Base-by-base conservation (phyloP, 1,139 yeast species). In the Barnettozyma hawaiiensis region DNA sequence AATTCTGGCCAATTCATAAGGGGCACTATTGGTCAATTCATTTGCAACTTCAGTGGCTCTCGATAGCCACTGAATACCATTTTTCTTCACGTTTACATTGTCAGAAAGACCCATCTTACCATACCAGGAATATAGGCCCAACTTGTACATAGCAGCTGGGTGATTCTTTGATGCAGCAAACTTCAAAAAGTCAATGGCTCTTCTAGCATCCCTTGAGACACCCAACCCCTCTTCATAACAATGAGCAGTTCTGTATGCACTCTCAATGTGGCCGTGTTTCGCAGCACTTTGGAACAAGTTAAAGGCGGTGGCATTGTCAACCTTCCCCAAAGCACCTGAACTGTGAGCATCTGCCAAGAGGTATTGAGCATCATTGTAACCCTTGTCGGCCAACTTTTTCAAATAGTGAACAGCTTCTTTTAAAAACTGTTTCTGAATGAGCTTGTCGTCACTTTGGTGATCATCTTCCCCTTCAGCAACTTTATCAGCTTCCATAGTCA, bases 141-240 rank as follows among this genome's bases (percentile, higher is more conserved):
- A 70, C 58, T 90, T 85, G 65, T 84, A 84, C 95, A 90, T 87
- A 5, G 97, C 96, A 12, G 96, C 92, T 0, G 97, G 89, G 61
- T 92, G 98, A 58, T 86, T 86, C 58, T 84, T 83, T 23, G 90
- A 75, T 0, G 97, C 96, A 0, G 97, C 96, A 62, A 82, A 82
- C 58, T 85, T 83, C 48, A 87, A 67, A 61, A 82, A 89, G 52
- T 86, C 95, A 11, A 87, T 67, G 1, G 95, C 92, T 56, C 87
- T 82, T 45, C 95, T 74, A 1, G 95, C 80, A 62, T 92, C 97
- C 55, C 95, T 76, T 15, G 89, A 81, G 7, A 94, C 85, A 6
- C 98, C 98, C 64, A 90, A 70, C 7, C 97, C 97, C 65, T 87
- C 95, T 63, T 90, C 96, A 54, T 81, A 85, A 62, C 97, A 90